A percentile compares a stretch with the other conserved stretches of the same genome.
These are phyloP conservation scores for Arabidopsis hybrid DNA, from an alignment of 441 rosid species.

Conservation along the genomic window DNA sequence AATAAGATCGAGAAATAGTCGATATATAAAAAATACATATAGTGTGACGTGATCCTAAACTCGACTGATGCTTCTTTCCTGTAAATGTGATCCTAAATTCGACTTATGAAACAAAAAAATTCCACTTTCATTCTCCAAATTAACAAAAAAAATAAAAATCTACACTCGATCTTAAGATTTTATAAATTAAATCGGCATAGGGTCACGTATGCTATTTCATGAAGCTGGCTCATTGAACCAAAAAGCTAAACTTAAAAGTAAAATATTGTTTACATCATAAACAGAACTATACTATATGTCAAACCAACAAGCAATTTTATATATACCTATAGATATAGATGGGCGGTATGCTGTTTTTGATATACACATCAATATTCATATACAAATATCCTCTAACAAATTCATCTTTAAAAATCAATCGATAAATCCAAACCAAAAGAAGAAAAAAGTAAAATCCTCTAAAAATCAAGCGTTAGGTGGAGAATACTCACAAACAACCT, in stretches of 20 bases:
- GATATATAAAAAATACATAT: not conserved
- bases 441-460: not conserved
- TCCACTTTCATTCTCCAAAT: not conserved
- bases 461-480: slow-evolving; percentile 58
- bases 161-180: not conserved
- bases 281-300: slow-evolving; percentile 27
- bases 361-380: slow-evolving; percentile 43
- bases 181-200: no score
- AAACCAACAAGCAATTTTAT: slow-evolving; percentile 29
- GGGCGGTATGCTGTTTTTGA: slow-evolving; percentile 26
- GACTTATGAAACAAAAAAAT: not conserved
- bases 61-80: not conserved
- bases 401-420: slow-evolving; percentile 33
- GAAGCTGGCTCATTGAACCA: slow-evolving; percentile 21
- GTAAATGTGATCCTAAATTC: not conserved
- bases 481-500: slow-evolving; percentile 88
- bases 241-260: slow-evolving; percentile 4
- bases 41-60: not conserved
- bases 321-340: slow-evolving; percentile 26
- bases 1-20: not conserved
- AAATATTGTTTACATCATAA: slow-evolving; percentile 24
- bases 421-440: slow-evolving; percentile 23
- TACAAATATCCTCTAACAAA: slow-evolving; percentile 35
- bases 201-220: slow-evolving; percentile 1
- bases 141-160: not conserved